These are phyloP conservation scores for Daldinia concentrica DNA, from an alignment of 495 filamentous ascomycete species.

Conservation along the genomic window DNA sequence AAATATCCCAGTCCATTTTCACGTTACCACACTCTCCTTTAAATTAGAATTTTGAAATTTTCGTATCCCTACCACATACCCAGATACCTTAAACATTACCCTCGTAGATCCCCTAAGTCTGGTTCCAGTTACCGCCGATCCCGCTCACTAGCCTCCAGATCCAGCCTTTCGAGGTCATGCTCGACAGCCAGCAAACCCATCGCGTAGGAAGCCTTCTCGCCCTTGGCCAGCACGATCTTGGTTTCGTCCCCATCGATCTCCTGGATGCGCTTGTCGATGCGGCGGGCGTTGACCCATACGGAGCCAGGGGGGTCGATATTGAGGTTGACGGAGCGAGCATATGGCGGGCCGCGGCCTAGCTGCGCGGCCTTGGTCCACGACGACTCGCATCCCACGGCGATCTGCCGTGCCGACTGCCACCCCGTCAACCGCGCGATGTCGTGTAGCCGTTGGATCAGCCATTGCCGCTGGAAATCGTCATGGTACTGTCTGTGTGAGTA, in stretches of 20 bases:
- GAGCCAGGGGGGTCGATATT: conserved; percentile 42
- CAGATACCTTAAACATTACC: too few relatives aligned
- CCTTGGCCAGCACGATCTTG: conserved; percentile 55
- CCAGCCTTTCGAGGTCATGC: conserved; percentile 60
- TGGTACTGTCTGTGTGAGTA: conserved; percentile 66
- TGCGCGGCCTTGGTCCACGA: conserved; percentile 79
- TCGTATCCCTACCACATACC: background rate
- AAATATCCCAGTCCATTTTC: conserved; percentile 4
- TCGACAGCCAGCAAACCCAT: conserved; percentile 62
- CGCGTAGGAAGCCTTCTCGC: conserved; percentile 63
- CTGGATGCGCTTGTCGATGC: conserved; percentile 54
- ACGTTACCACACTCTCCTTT: background rate
- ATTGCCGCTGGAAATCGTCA: conserved; percentile 73
- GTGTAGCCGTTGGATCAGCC: conserved; percentile 75
- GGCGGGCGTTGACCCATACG: conserved; percentile 54
- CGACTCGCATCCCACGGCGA: conserved; percentile 83
- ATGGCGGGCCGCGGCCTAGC: conserved; percentile 78
- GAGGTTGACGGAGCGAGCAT: conserved; percentile 60
- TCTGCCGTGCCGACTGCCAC: conserved; percentile 82
- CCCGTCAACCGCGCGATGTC: conserved; percentile 84
- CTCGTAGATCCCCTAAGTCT: too few relatives aligned
- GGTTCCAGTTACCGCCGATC: conserved; percentile 9
- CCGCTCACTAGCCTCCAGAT: conserved; percentile 45
- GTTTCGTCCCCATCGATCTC: conserved; percentile 48
- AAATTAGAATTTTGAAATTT: background rate